Evolutionary conservation across 768 basidiomycete genomes (phyloP).

Genomic region (Russula olivacea): DNA sequence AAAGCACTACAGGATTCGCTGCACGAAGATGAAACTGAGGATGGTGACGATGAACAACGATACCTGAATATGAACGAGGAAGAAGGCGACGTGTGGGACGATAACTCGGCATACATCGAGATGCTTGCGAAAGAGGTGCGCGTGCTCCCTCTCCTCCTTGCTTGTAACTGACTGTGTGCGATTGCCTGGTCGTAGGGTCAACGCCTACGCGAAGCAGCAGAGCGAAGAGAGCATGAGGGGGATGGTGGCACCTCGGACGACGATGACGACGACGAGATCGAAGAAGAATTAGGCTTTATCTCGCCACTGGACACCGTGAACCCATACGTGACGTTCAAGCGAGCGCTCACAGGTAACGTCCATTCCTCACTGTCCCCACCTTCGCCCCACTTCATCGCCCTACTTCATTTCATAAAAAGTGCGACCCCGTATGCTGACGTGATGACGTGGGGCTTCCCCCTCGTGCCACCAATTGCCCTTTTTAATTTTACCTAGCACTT

Average conservation of each 20-base stretch:
- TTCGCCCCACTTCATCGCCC: background rate
- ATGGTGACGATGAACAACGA: constrained; percentile 38
- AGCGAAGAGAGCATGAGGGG: constrained; percentile 33
- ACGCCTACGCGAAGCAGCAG: constrained; percentile 60
- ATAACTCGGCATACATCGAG: constrained; percentile 83
- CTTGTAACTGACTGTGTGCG: background rate
- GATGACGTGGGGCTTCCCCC: constrained; percentile 3
- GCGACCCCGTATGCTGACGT: background rate
- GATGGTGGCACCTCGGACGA: constrained; percentile 29
- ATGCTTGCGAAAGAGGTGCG: constrained; percentile 76
- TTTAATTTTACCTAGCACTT: constrained; percentile 44
- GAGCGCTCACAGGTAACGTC: constrained; percentile 63
- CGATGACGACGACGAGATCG: constrained; percentile 50
- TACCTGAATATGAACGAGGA: constrained; percentile 62
- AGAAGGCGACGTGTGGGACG: constrained; percentile 85
- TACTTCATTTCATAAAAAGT: background rate
- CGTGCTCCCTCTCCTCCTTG: constrained; percentile 7
- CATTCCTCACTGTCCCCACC: background rate
- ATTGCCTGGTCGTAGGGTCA: constrained; percentile 44
- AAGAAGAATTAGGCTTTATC: constrained; percentile 81
- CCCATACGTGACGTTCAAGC: constrained; percentile 73
- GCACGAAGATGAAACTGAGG: constrained; percentile 15
- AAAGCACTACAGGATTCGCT: constrained; percentile 53
- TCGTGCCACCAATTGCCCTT: too few relatives aligned
- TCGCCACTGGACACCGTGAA: constrained; percentile 78